Evolutionary conservation across 1,284 basidiomycete genomes (phyloP), one percentile per base, ranked within the genome.

Genomic region (Bondarzewia mesenterica): DNA sequence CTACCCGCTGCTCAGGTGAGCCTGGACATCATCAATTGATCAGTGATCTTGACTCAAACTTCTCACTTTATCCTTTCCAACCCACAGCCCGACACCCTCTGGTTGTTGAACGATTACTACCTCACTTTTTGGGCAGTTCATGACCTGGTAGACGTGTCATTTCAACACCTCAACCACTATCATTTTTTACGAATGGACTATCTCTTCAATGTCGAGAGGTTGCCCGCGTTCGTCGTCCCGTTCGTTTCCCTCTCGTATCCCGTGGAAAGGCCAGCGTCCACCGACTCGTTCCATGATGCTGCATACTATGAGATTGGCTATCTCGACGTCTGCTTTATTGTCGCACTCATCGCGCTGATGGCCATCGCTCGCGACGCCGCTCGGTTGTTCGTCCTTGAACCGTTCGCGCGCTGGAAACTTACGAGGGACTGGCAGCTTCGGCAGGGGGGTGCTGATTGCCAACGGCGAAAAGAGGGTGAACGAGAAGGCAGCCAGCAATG

Each of bases 191-290:
- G 26, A 44, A 56, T 56, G 54, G 54, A 56, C 51, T 48, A 49
- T 46, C 42, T 56, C 15, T 44, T 55, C 47, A 27, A 52, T 38
- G 25, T 23, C 35, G 64, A 63, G 52, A 67, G 68, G 69, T 66
- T 86, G 43, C 71, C 73, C 21, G 63, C 72, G 27, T 77, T 72
- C 53, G 58, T 85, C 52, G 57, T 73, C 44, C 84, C 86, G 26
- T 90, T 92, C 69, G 67, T 87, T 64, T 67, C 76, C 8, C 79
- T 93, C 52, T 89, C 88, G 7, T 83, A 91, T 65, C 85, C 82
- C 22, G 74, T 75, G 14, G 52, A 68, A 8, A 61, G 72, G 5
- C 85, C 87, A 14, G 54, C 60, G 12, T 56, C 71, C 39, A 71
- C 80, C 42, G 85, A 89, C 65, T 85, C 85, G 7, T 89, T 87